A percentile compares a stretch with the other conserved stretches of the same genome.
These are phyloP conservation scores for Pleurotus tuoliensis DNA, from an alignment of 768 basidiomycete species.

Conservation along the genomic window DNA sequence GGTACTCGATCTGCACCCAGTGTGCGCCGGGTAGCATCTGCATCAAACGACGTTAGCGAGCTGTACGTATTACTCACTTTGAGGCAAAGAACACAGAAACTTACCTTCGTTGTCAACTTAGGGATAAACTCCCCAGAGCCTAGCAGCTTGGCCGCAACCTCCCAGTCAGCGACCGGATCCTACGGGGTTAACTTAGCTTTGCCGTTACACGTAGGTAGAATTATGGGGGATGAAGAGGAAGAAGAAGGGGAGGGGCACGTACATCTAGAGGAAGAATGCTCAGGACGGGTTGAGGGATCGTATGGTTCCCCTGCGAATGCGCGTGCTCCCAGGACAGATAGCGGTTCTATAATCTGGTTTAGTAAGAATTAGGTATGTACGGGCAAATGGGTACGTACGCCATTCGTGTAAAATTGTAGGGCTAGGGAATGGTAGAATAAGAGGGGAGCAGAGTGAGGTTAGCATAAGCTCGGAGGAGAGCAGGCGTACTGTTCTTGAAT, in stretches of 20 bases:
- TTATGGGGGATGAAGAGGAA: background rate
- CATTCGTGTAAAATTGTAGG: conserved; percentile 59
- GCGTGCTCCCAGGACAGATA: conserved; percentile 33
- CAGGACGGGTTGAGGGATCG: conserved; percentile 39
- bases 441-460: too few species aligned
- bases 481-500: conserved; percentile 56
- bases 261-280: conserved; percentile 38
- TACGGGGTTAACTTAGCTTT: conserved; percentile 11
- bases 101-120: conserved; percentile 35
- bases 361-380: background rate
- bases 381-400: conserved; percentile 21
- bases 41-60: background rate
- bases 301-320: conserved; percentile 41
- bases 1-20: conserved; percentile 66
- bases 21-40: conserved; percentile 55
- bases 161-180: conserved; percentile 51
- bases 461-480: background rate
- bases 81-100: background rate
- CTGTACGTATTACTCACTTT: background rate
- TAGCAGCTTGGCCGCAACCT: conserved; percentile 24
- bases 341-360: conserved; percentile 32
- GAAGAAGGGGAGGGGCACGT: conserved; percentile 3
- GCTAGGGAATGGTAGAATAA: conserved; percentile 30
- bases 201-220: background rate
- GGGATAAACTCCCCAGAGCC: conserved; percentile 35